These are phyloP conservation scores for Tirmania nivea DNA, from an alignment of 495 filamentous ascomycete genomes.

Conservation along the genomic window DNA sequence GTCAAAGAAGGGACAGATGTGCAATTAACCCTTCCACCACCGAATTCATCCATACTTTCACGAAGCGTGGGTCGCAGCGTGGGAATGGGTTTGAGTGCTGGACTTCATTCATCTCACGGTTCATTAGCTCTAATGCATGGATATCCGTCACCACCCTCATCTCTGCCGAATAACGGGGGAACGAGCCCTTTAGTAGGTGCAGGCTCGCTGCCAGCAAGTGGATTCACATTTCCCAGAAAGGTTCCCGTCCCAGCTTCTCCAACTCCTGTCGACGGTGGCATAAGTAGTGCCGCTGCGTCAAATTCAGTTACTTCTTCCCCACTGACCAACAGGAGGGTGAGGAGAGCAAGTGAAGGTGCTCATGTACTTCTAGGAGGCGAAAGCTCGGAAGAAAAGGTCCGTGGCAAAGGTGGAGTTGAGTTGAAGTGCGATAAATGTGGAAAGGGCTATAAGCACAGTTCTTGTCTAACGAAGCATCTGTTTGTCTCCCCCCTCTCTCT, in stretches of 20 bases:
- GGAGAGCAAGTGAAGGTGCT: slow-evolving; percentile 42
- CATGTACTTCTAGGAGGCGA: slow-evolving; percentile 63
- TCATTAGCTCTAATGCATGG: slow-evolving; percentile 23
- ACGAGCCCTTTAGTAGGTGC: slow-evolving; percentile 26
- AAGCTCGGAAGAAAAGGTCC: slow-evolving; percentile 50
- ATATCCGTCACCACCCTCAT: slow-evolving; percentile 28
- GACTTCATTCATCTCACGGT: slow-evolving; percentile 21
- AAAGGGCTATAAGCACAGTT: slow-evolving; percentile 99
- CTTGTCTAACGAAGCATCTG: slow-evolving; percentile 99
- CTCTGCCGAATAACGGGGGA: slow-evolving; percentile 28
- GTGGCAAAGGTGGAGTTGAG: slow-evolving; percentile 39
- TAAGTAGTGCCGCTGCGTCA: not conserved
- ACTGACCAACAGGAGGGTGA: slow-evolving; percentile 6
- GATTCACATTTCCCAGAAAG: not conserved
- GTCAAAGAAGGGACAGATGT: slow-evolving; percentile 37
- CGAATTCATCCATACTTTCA: not conserved
- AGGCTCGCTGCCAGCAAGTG: slow-evolving; percentile 19
- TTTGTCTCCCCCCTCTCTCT: slow-evolving; percentile 46
- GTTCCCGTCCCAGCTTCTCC: not conserved
- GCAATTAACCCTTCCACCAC: slow-evolving; percentile 11
- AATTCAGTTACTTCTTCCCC: slow-evolving; percentile 7
- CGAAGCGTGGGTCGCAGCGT: not conserved
- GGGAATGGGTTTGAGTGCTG: not conserved
- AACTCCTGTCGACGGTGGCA: not conserved
- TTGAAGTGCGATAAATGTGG: slow-evolving; percentile 95